A percentile compares a stretch with the other conserved stretches of the same genome.
Evolutionary conservation across 768 basidiomycete genomes (phyloP).

Genomic region (Kwoniella sp.): DNA sequence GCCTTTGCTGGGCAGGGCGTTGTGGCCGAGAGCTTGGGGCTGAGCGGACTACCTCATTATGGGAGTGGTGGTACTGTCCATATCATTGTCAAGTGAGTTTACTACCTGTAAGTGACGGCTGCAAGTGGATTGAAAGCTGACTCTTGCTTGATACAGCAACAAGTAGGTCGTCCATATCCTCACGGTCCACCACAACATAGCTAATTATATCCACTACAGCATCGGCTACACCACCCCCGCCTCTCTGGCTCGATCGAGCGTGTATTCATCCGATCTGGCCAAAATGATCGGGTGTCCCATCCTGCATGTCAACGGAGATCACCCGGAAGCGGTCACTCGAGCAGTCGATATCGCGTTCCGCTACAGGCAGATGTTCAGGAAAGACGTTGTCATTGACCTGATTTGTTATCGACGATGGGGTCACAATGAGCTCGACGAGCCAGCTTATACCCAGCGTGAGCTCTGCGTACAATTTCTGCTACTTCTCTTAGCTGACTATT

Average conservation of each 20-base stretch:
- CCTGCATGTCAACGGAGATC: conserved; percentile 87
- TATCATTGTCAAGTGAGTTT: conserved; percentile 80
- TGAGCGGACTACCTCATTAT: conserved; percentile 87
- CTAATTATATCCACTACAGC: conserved; percentile 57
- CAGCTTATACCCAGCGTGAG: conserved; percentile 73
- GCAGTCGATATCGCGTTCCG: conserved; percentile 86
- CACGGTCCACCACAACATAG: neutral
- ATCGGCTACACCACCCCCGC: conserved; percentile 93
- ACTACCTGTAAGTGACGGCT: too few species aligned
- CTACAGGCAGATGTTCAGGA: conserved; percentile 83
- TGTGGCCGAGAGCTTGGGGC: conserved; percentile 81
- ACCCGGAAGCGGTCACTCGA: conserved; percentile 85
- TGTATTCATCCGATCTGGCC: conserved; percentile 72
- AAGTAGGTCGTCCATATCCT: conserved; percentile 35
- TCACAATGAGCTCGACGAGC: conserved; percentile 86
- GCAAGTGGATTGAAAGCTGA: conserved; percentile 5
- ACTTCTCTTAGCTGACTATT: neutral
- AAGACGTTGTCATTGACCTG: conserved; percentile 86
- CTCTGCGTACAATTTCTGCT: neutral
- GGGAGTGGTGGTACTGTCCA: conserved; percentile 89
- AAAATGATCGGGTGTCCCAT: conserved; percentile 90
- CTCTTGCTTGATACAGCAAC: conserved; percentile 52
- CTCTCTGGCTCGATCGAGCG: conserved; percentile 75
- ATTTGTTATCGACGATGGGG: conserved; percentile 86
- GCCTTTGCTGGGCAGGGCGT: conserved; percentile 89